Base-by-base conservation (phyloP, 2,329 filamentous ascomycete genomes). In the Mollisia scopiformis region DNA sequence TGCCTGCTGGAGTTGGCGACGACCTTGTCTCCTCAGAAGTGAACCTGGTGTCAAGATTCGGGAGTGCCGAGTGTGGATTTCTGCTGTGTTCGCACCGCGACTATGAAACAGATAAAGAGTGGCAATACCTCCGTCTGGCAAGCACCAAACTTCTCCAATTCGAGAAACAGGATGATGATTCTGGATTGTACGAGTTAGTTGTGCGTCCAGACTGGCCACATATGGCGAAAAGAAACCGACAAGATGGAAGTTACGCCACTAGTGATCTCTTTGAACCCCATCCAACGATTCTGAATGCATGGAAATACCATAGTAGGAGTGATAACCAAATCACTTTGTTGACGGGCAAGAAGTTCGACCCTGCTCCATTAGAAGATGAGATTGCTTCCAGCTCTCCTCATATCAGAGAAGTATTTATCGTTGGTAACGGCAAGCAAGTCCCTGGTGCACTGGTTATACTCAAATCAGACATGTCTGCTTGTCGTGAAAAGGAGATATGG, bases 311-410 rank as follows among this genome's bases (percentile, higher is more conserved):
- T 56, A 85, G 83, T 1, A 77, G 88, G 39, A 80, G 81, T 0
- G 88, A 90, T 65, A 80, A 84, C 2, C 86, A 86, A 55, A 79
- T 90, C 35, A 84, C 83, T 0, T 77, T 90, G 3, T 75, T 84
- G 10, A 90, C 86, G 6, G 87, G 88, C 2, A 89, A 89, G 75
- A 90, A 90, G 66, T 88, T 90, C 62, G 86, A 89, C 65, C 87
- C 87, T 1, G 81, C 82, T 1, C 82, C 84, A 0, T 71, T 89
- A 2, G 88, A 90, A 70, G 81, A 79, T 2, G 78, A 77, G 0
- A 79, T 89, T 4, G 72, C 79, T 1, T 75, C 79, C 1, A 79
- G 78, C 0, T 65, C 55, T 70, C 71, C 11, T 65, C 28, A 80
- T 1, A 66, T 89, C 0, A 70, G 75, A 2, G 86, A 88, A 59